A percentile compares a stretch with the other conserved stretches of the same genome.
Evolutionary conservation across 371 early-diverging fungal species (phyloP).

Genomic region (Nematocida sp.): DNA sequence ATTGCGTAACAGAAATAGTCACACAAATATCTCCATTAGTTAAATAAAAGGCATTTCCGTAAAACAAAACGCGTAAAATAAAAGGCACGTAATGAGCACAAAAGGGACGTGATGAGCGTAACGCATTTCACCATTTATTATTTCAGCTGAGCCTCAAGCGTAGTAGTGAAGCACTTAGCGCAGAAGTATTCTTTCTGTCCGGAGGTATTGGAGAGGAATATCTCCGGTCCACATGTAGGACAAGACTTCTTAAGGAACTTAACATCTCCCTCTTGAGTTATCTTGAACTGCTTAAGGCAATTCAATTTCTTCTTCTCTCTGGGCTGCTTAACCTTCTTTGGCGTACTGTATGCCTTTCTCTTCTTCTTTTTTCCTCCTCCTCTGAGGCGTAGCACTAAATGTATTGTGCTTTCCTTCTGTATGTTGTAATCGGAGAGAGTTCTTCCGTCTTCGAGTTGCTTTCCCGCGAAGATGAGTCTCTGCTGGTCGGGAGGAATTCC

Average conservation of each 20-base stretch:
- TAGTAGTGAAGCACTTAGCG: conserved; percentile 55
- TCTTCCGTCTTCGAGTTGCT: conserved; percentile 38
- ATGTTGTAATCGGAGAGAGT: conserved; percentile 27
- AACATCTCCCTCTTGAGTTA: conserved; percentile 82
- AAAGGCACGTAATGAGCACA: too few relatives aligned
- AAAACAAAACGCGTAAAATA: too few relatives aligned
- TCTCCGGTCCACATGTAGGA: conserved; percentile 88
- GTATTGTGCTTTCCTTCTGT: conserved; percentile 10
- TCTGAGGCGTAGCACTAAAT: conserved; percentile 77
- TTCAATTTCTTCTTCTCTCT: conserved; percentile 76
- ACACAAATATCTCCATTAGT: too few relatives aligned
- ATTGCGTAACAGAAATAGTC: too few relatives aligned
- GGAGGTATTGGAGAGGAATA: conserved; percentile 84
- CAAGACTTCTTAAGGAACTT: conserved; percentile 88
- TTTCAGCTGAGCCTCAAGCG: background rate
- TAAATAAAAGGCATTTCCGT: too few relatives aligned
- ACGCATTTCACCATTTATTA: too few relatives aligned
- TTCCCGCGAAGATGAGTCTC: conserved; percentile 34
- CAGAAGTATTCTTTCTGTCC: conserved; percentile 47
- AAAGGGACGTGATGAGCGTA: too few relatives aligned
- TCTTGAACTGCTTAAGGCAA: conserved; percentile 86
- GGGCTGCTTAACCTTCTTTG: conserved; percentile 62
- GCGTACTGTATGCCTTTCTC: conserved; percentile 66
- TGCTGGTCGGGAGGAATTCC: too few relatives aligned
- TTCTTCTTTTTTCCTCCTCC: conserved; percentile 71